Conservation (phyloP, 108 stramenopile species). For the Schizochytrium sp. region DNA sequence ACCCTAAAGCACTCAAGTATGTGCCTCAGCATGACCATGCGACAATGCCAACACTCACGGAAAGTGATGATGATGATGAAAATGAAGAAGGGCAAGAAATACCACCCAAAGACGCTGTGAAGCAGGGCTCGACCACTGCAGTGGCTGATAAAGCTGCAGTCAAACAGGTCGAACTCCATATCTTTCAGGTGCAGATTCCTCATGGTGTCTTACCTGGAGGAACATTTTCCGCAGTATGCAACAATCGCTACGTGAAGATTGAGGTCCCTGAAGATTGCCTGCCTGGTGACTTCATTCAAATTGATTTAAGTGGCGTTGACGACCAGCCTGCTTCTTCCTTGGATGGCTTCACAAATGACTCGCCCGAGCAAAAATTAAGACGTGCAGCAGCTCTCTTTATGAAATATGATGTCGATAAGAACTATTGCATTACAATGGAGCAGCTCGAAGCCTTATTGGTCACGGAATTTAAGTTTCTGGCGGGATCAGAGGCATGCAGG, state of each 20-base stretch:
- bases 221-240: conserved; percentile 37
- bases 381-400: conserved; percentile 41
- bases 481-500: not conserved
- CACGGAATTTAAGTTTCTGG: conserved; percentile 42
- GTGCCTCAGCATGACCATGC: not conserved
- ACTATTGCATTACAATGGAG: conserved; percentile 4
- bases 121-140: not conserved
- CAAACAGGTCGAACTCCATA: not conserved
- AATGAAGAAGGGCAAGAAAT: not conserved
- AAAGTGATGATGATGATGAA: not conserved
- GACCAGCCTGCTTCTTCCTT: not conserved
- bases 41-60: not conserved
- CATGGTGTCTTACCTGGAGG: conserved; percentile 43
- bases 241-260: conserved; percentile 46
- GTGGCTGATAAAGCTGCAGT: not conserved
- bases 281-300: conserved; percentile 41
- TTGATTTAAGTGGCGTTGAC: not conserved
- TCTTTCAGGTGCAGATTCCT: conserved; percentile 49
- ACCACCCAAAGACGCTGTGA: not conserved
- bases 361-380: not conserved
- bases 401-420: conserved; percentile 10
- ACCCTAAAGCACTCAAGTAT: not conserved
- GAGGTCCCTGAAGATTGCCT: not conserved
- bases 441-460: conserved; percentile 14
- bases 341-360: not conserved